Evolutionary conservation across 2,329 filamentous ascomycete genomes (phyloP).

Genomic region (Phialemoniopsis sp.): DNA sequence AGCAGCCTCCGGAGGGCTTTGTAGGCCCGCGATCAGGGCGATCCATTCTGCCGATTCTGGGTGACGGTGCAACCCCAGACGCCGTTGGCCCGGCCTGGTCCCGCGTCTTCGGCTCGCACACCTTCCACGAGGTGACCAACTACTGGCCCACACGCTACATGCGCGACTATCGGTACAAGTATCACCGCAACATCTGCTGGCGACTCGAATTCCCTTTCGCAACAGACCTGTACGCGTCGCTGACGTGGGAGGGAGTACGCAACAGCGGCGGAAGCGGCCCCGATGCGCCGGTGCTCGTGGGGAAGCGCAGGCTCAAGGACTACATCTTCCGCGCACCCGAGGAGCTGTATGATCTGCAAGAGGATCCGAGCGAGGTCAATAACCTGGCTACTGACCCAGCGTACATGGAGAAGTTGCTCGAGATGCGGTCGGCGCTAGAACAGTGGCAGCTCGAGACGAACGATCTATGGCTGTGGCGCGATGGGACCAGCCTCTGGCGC

Average conservation of each 20-base stretch:
- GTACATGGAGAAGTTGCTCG: constrained; percentile 21
- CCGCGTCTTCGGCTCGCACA: constrained; percentile 43
- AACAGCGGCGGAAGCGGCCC: too few relatives aligned
- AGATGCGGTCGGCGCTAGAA: constrained; percentile 21
- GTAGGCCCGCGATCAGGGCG: constrained; percentile 17
- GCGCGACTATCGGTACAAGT: constrained; percentile 35
- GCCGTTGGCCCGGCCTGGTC: constrained; percentile 14
- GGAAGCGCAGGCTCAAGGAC: constrained; percentile 29
- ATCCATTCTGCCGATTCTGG: constrained; percentile 30
- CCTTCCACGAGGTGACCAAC: constrained; percentile 43
- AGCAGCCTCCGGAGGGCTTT: constrained; percentile 10
- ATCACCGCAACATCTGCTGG: constrained; percentile 43
- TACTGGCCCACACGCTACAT: constrained; percentile 44
- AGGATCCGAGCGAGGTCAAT: constrained; percentile 37
- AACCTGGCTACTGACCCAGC: constrained; percentile 32
- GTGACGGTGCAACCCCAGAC: too few relatives aligned
- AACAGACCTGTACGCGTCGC: constrained; percentile 36
- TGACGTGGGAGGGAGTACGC: constrained; percentile 32
- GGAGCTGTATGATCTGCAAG: constrained; percentile 40
- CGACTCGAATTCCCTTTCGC: constrained; percentile 43
- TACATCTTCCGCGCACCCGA: constrained; percentile 40
- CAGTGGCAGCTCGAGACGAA: constrained; percentile 19
- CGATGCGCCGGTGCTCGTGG: too few relatives aligned
- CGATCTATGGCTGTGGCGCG: constrained; percentile 20
- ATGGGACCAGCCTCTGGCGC: constrained; percentile 16